Evolutionary conservation across 2,329 filamentous ascomycete species (phyloP), one percentile per base, ranked within the genome.

Genomic region (Talaromyces islandicus): DNA sequence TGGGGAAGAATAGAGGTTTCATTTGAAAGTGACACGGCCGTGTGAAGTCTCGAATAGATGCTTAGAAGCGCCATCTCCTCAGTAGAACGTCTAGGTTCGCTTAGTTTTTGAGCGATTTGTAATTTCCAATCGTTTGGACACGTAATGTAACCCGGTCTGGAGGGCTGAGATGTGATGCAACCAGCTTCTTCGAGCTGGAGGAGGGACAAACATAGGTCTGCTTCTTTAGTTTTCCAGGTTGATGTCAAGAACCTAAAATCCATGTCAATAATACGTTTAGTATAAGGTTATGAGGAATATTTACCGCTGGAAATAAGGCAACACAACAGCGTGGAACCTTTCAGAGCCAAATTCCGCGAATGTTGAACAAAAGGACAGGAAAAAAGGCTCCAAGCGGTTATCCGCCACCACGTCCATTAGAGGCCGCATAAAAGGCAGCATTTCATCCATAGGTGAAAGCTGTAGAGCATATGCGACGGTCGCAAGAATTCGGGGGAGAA

Each of bases 281-380:
- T 27, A 25, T 55, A 14, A 17, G 25, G 14, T 5, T 35, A 14
- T 38, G 35, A 19, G 12, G 62, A 32, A 19, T 21, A 2, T 67
- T 72, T 76, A 90, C 84, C 85, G 91, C 72, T 95, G 90, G 66
- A 97, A 92, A 60, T 90, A 87, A 41, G 86, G 88, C 7, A 92
- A 80, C 32, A 96, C 82, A n/a, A 97, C 79, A 64, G 85, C 87
- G 58, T 86, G 84, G 70, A 97, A 99, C 43, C 90, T 84, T 57
- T 88, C 84, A 1, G 82, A 71, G 52, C 92, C 87, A 38, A 95
- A 79, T 58, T 91, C 84, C 0, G 90, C 88, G 66, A 94, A 87
- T 57, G 90, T 87, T 14, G 88, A 88, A 74, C 91, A 97, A 73
- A 97, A 96, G 0, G 87, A 83, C 50, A 97, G 82, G 71, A 96